These are phyloP conservation scores for Harringtonia lauricola DNA, from an alignment of 2,329 filamentous ascomycete genomes.

Conservation along the genomic window DNA sequence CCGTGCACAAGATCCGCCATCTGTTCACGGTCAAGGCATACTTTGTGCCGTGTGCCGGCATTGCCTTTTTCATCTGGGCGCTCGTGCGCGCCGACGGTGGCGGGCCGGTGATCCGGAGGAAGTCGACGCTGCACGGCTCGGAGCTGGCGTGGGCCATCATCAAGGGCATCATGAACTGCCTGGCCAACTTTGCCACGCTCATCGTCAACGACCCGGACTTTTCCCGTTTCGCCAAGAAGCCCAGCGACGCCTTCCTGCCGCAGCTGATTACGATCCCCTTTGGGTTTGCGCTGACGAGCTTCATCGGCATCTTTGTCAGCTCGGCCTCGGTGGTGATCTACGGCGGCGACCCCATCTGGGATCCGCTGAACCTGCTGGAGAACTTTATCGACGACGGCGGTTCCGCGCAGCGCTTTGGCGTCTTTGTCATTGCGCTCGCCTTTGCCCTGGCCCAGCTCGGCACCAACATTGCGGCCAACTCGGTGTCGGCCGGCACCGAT, in stretches of 20 bases:
- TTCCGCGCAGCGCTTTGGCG: conserved; percentile 58
- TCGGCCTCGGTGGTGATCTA: conserved; percentile 63
- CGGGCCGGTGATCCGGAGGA: conserved; percentile 70
- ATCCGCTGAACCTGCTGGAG: conserved; percentile 57
- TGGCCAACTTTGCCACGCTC: conserved; percentile 83
- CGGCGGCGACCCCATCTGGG: conserved; percentile 53
- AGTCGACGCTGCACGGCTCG: conserved; percentile 6
- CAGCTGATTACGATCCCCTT: conserved; percentile 66
- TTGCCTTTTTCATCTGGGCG: conserved; percentile 82
- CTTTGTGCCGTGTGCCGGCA: conserved; percentile 70
- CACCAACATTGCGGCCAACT: conserved; percentile 82
- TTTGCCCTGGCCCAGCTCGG: conserved; percentile 74
- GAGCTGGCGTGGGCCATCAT: conserved; percentile 70
- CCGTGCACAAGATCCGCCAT: conserved; percentile 16
- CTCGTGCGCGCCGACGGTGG: conserved; percentile 71
- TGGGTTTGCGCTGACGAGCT: conserved; percentile 68
- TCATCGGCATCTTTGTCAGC: conserved; percentile 72
- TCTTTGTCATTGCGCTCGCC: conserved; percentile 60
- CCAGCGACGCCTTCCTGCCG: conserved; percentile 66
- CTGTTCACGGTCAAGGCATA: conserved; percentile 66
- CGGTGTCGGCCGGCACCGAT: conserved; percentile 72
- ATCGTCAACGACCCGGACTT: conserved; percentile 81
- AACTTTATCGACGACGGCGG: conserved; percentile 58
- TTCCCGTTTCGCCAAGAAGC: conserved; percentile 68
- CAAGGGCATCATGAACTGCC: conserved; percentile 76